Evolutionary conservation across 2,329 filamentous ascomycete genomes (phyloP).

Genomic region (Aureobasidium leucospermi): DNA sequence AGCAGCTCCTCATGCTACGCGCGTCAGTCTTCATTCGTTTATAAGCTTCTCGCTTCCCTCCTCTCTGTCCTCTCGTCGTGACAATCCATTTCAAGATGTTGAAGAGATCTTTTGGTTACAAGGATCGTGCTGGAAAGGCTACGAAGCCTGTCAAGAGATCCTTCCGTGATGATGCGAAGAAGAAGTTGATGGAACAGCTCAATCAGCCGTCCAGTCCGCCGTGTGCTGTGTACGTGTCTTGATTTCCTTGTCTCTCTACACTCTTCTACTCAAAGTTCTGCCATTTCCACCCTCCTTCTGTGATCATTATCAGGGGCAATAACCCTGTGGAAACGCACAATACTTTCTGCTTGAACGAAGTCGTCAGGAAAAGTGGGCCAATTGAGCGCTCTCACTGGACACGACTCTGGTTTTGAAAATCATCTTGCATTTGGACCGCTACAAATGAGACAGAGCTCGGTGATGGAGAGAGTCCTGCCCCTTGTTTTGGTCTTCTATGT

Average conservation of each 20-base stretch:
- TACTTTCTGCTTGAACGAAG: too few species aligned
- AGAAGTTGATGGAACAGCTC: conserved; percentile 81
- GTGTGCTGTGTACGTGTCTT: conserved; percentile 10
- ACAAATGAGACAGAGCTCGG: too few species aligned
- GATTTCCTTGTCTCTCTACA: not conserved
- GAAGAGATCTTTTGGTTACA: conserved; percentile 80
- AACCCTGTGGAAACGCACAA: too few species aligned
- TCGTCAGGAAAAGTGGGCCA: too few species aligned
- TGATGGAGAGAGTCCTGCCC: not conserved
- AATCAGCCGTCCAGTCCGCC: conserved; percentile 47
- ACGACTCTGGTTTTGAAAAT: too few species aligned
- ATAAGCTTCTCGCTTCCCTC: conserved; percentile 7
- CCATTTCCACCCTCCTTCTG: too few species aligned
- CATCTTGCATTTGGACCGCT: too few species aligned
- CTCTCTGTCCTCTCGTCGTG: conserved; percentile 28
- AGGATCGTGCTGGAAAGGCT: conserved; percentile 83
- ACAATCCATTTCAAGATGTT: conserved; percentile 59
- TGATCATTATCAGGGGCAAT: too few species aligned
- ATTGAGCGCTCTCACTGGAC: too few species aligned
- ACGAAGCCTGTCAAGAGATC: conserved; percentile 70
- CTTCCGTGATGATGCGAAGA: conserved; percentile 70
- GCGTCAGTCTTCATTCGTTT: conserved; percentile 15
- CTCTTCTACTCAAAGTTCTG: too few species aligned
- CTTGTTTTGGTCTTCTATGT: not conserved
- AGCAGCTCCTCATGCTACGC: conserved; percentile 7